A percentile compares a stretch with the other conserved stretches of the same genome.
Conservation (phyloP, 202 grass and related monocot species). For the Carex sylvatica region DNA sequence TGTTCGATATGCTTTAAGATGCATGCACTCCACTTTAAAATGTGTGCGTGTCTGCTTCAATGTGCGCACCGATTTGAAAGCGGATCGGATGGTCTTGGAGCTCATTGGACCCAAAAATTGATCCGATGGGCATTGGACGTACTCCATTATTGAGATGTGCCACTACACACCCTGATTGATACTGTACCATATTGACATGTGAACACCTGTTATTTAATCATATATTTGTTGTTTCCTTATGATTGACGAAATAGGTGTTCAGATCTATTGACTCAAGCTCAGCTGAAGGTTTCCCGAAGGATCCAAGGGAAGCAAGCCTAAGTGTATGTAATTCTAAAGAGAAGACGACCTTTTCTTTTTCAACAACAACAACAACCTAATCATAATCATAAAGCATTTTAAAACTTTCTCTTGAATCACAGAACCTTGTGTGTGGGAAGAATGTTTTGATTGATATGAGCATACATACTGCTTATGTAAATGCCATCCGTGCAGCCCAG, state of each 20-base stretch:
- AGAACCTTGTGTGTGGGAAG: conserved; percentile 89
- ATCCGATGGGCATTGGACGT: too few relatives aligned
- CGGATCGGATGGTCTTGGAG: too few relatives aligned
- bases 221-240: not conserved
- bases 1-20: too few relatives aligned
- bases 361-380: too few relatives aligned
- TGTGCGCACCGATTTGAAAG: too few relatives aligned
- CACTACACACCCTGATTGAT: too few relatives aligned
- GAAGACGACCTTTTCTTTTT: too few relatives aligned
- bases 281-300: conserved; percentile 70
- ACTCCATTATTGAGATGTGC: too few relatives aligned
- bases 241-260: conserved; percentile 55
- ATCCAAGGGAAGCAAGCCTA: conserved; percentile 46
- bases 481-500: conserved; percentile 75
- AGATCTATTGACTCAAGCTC: conserved; percentile 88
- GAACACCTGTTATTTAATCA: not conserved
- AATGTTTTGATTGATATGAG: conserved; percentile 90
- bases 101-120: too few relatives aligned
- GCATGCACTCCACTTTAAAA: too few relatives aligned
- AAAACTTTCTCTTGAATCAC: conserved; percentile 27
- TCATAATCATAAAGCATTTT: not conserved
- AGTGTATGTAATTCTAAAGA: conserved; percentile 35
- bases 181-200: too few relatives aligned
- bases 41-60: too few relatives aligned
- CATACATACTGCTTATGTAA: conserved; percentile 78